A percentile compares a stretch with the other conserved stretches of the same genome.
These are phyloP conservation scores for Yamadazyma spencermartinsiae DNA, from an alignment of 1,139 yeast genomes.

Conservation along the genomic window DNA sequence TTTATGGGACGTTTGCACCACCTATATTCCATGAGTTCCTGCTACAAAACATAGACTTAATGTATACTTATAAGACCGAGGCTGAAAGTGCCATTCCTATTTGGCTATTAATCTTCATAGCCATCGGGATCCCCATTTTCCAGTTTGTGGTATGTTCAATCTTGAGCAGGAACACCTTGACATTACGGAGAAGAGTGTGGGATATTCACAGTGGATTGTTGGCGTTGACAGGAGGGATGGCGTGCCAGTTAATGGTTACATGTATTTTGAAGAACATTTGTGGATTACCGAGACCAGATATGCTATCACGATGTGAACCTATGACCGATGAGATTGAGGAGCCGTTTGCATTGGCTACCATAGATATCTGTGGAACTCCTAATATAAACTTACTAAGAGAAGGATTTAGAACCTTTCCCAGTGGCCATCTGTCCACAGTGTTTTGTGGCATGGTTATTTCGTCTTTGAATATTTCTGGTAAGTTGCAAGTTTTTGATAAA, in stretches of 20 bases:
- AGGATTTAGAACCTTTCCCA: slow-evolving; percentile 53
- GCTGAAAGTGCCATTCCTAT: slow-evolving; percentile 32
- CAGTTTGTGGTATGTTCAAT: slow-evolving; percentile 26
- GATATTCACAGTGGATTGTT: slow-evolving; percentile 40
- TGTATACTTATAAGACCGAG: slow-evolving; percentile 37
- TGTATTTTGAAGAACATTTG: slow-evolving; percentile 44
- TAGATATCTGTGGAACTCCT: slow-evolving; percentile 34
- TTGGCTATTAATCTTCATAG: slow-evolving; percentile 26
- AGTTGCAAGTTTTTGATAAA: slow-evolving; percentile 36
- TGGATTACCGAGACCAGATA: slow-evolving; percentile 51
- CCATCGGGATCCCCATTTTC: slow-evolving; percentile 35
- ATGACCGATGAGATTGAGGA: slow-evolving; percentile 9
- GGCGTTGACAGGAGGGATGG: slow-evolving; percentile 39
- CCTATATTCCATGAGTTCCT: slow-evolving; percentile 47
- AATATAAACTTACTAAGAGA: slow-evolving; percentile 34
- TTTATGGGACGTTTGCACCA: slow-evolving; percentile 32
- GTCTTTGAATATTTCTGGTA: slow-evolving; percentile 38
- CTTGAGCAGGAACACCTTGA: slow-evolving; percentile 15
- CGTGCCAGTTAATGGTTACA: slow-evolving; percentile 41
- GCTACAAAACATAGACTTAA: slow-evolving; percentile 28
- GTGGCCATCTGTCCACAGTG: slow-evolving; percentile 52
- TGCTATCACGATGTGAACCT: slow-evolving; percentile 45
- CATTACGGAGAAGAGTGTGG: slow-evolving; percentile 35
- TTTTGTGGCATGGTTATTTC: slow-evolving; percentile 45
- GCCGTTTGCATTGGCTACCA: slow-evolving; percentile 25